Conservation (phyloP, 2,329 filamentous ascomycete genomes). For the Ceratocystis albifundus region DNA sequence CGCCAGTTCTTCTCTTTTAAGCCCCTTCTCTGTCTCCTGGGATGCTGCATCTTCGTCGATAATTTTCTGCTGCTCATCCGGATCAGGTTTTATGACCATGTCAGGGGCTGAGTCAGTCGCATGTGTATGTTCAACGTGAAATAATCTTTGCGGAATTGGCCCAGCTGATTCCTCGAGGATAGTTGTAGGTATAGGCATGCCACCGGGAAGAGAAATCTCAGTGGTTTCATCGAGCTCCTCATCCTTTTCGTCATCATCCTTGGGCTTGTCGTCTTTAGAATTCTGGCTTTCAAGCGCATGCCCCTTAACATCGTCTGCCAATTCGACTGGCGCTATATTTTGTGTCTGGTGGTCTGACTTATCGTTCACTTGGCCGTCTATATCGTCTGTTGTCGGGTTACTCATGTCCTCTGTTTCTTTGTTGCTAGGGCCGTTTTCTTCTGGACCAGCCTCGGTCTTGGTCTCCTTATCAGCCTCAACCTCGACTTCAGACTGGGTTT, state of each 20-base stretch:
- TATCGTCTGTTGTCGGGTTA: not conserved
- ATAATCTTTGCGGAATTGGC: conserved; percentile 35
- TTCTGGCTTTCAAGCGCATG: not conserved
- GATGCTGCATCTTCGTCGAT: not conserved
- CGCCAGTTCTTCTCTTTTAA: conserved; percentile 1
- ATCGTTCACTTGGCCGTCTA: not conserved
- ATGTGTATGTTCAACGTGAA: conserved; percentile 37
- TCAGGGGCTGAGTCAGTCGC: conserved; percentile 45
- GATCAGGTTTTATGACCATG: conserved; percentile 38
- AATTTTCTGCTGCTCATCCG: conserved; percentile 30
- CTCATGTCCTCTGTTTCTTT: not conserved
- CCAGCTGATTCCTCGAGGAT: conserved; percentile 44
- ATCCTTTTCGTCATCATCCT: not conserved
- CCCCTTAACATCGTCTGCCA: not conserved
- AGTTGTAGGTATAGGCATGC: conserved; percentile 37
- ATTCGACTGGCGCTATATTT: not conserved
- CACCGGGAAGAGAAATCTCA: conserved; percentile 8
- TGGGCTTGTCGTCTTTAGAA: not conserved
- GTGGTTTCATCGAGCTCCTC: not conserved
- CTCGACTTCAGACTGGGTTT: not conserved
- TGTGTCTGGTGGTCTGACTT: not conserved
- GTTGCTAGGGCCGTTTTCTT: not conserved
- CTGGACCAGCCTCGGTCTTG: not conserved
- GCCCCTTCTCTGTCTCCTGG: not conserved
- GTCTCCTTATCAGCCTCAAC: not conserved